Percentiles rank a stretch among this genome's conserved stretches.
Conservation (phyloP, 768 basidiomycete genomes). For the Phaeotremella skinneri region DNA sequence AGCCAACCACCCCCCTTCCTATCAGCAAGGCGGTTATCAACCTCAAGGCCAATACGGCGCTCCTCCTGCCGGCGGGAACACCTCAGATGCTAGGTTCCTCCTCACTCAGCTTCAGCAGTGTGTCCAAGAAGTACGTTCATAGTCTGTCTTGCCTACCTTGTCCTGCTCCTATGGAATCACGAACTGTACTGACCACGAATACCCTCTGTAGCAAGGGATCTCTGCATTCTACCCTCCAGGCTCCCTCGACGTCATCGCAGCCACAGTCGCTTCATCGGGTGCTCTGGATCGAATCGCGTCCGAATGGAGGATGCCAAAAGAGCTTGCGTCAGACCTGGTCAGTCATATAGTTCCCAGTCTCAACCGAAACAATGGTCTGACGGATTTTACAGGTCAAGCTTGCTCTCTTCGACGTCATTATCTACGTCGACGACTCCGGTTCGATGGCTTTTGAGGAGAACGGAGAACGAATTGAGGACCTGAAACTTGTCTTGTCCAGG, state of each 20-base stretch:
- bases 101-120: constrained; percentile 44
- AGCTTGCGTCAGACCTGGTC: constrained; percentile 54
- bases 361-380: not conserved
- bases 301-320: constrained; percentile 53
- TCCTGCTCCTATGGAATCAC: not conserved
- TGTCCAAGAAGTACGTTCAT: constrained; percentile 47
- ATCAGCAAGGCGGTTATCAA: constrained; percentile 20
- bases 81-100: constrained; percentile 31
- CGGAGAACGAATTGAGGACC: constrained; percentile 55
- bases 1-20: constrained; percentile 15
- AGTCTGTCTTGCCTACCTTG: not conserved
- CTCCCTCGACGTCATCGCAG: constrained; percentile 51
- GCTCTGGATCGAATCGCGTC: constrained; percentile 50
- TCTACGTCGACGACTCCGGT: constrained; percentile 50
- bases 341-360: no score
- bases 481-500: constrained; percentile 52
- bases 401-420: constrained; percentile 52
- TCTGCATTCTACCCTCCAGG: constrained; percentile 55
- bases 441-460: constrained; percentile 53
- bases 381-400: constrained; percentile 39
- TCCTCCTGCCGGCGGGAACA: constrained; percentile 21
- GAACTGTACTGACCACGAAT: not conserved
- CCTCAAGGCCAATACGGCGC: constrained; percentile 35
- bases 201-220: constrained; percentile 49
- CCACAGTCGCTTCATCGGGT: constrained; percentile 50